A percentile compares a stretch with the other conserved stretches of the same genome.
Conservation (phyloP, 2,329 filamentous ascomycete genomes). For the Penicillium decumbens region DNA sequence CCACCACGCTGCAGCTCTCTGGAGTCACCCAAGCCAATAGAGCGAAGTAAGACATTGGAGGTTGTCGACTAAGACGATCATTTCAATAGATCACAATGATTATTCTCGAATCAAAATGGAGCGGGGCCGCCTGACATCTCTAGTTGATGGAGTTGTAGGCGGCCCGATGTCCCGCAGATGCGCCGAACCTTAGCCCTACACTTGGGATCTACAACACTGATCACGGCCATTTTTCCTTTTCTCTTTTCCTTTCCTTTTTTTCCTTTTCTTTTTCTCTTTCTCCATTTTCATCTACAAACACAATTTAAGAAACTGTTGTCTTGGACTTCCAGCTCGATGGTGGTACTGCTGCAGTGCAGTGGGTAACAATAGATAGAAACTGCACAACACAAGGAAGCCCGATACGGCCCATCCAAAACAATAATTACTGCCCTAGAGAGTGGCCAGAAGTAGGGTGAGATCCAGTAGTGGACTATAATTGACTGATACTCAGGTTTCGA, state of each 20-base stretch:
- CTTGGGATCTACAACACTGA: background rate
- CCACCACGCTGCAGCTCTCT: constrained; percentile 14
- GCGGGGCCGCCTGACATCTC: constrained; percentile 4
- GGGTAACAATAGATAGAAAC: background rate
- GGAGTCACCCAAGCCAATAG: constrained; percentile 16
- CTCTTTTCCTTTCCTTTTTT: background rate
- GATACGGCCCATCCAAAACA: background rate
- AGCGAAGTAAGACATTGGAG: constrained; percentile 15
- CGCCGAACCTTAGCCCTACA: background rate
- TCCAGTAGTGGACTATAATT: background rate
- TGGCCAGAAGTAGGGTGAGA: constrained; percentile 2
- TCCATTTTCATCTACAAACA: too few species aligned
- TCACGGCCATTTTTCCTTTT: background rate
- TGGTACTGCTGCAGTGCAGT: background rate
- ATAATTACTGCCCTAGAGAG: constrained; percentile 12
- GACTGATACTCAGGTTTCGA: background rate
- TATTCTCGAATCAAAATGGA: constrained; percentile 4
- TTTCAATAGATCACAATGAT: constrained; percentile 8
- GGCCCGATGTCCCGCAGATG: constrained; percentile 13
- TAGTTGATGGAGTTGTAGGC: constrained; percentile 9
- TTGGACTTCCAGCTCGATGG: background rate
- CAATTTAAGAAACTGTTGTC: too few species aligned
- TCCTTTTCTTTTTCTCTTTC: too few species aligned
- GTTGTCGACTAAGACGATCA: constrained; percentile 12
- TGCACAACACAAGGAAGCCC: background rate